Percentiles rank a stretch among this genome's conserved stretches.
Conservation (phyloP, 805 yeast genomes). For the Spathaspora gorwiae region DNA sequence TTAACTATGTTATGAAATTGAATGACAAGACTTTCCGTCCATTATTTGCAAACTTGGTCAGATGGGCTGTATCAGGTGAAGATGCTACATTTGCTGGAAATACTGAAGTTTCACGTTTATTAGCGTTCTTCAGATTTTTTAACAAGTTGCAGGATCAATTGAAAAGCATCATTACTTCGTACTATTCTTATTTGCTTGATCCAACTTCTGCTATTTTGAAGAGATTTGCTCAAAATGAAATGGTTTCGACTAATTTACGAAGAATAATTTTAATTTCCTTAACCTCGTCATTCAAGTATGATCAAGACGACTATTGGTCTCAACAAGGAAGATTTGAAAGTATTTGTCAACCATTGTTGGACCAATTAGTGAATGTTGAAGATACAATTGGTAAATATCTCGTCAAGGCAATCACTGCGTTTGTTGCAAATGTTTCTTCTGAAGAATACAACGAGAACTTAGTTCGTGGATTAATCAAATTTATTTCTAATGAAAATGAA, state of each 20-base stretch:
- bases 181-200: slow-evolving; percentile 81
- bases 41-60: slow-evolving; percentile 73
- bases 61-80: slow-evolving; percentile 91
- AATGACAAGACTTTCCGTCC: slow-evolving; percentile 95
- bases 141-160: slow-evolving; percentile 78
- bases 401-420: slow-evolving; percentile 72
- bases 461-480: slow-evolving; percentile 33
- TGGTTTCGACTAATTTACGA: slow-evolving; percentile 51
- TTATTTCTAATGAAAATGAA: slow-evolving; percentile 47
- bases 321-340: slow-evolving; percentile 78
- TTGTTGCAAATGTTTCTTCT: slow-evolving; percentile 66
- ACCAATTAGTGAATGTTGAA: slow-evolving; percentile 66
- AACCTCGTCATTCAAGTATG: slow-evolving; percentile 78
- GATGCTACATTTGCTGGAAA: slow-evolving; percentile 47
- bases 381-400: slow-evolving; percentile 72
- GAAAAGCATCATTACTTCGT: slow-evolving; percentile 82
- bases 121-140: slow-evolving; percentile 81
- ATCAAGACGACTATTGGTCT: slow-evolving; percentile 94
- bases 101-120: slow-evolving; percentile 52
- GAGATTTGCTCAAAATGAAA: slow-evolving; percentile 41
- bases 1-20: slow-evolving; percentile 78
- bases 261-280: slow-evolving; percentile 71
- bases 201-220: slow-evolving; percentile 55
- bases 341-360: slow-evolving; percentile 56
- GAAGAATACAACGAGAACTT: slow-evolving; percentile 68